Evolutionary conservation across 2,329 filamentous ascomycete species (phyloP).

Genomic region (Blastomyces gilchristii): DNA sequence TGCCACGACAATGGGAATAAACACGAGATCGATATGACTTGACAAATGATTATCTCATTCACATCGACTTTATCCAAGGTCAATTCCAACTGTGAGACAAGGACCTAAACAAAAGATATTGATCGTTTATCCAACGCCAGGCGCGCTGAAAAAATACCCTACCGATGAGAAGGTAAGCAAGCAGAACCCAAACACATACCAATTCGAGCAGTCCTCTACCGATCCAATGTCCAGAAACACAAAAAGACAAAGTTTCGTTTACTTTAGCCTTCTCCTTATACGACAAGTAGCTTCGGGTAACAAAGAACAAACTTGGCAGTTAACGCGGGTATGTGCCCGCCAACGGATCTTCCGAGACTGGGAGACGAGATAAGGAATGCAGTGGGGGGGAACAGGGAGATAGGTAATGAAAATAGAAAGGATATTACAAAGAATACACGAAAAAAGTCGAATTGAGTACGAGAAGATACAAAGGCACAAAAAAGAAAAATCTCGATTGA

Average conservation of each 20-base stretch:
- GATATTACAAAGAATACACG: background rate
- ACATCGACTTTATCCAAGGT: background rate
- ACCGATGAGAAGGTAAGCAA: background rate
- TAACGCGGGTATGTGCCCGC: background rate
- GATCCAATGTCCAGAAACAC: background rate
- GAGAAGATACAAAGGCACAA: background rate
- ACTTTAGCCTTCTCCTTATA: background rate
- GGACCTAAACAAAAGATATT: background rate
- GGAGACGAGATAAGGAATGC: background rate
- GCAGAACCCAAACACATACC: constrained; percentile 5
- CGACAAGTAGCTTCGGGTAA: background rate
- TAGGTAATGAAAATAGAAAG: background rate
- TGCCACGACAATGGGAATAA: background rate
- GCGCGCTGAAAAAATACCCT: background rate
- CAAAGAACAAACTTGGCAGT: background rate
- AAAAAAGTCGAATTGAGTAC: background rate
- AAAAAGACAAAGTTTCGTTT: background rate
- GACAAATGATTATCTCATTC: background rate
- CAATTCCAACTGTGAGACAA: background rate
- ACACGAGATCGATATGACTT: background rate
- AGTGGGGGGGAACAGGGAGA: background rate
- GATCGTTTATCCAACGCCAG: background rate
- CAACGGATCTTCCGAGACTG: background rate
- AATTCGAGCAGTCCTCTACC: background rate
- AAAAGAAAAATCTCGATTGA: background rate